Evolutionary conservation across 768 basidiomycete genomes (phyloP).

Genomic region (Boletus eberwhitei): DNA sequence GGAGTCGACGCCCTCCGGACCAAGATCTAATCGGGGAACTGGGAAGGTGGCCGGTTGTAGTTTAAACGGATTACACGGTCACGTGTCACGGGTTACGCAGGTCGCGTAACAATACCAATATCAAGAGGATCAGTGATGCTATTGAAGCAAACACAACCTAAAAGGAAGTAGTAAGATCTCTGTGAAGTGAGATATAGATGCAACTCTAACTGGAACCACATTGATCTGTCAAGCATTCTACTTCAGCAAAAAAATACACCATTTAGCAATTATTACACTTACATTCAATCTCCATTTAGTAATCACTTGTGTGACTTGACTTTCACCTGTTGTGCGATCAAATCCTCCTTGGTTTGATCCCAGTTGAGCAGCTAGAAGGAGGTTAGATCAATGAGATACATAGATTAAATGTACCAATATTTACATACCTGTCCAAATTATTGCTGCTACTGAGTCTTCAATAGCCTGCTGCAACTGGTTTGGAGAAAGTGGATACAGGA

Average conservation of each 20-base stretch:
- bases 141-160: constrained; percentile 2
- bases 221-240: constrained; percentile 5
- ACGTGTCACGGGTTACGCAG: too few species aligned
- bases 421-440: constrained; percentile 14
- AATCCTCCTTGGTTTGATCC: constrained; percentile 9
- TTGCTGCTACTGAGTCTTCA: neutral
- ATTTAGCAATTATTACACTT: neutral
- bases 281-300: constrained; percentile 15
- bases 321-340: neutral
- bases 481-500: neutral
- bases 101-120: too few species aligned
- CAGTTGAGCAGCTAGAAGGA: constrained; percentile 3
- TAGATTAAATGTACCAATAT: neutral
- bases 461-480: constrained; percentile 1
- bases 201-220: constrained; percentile 6
- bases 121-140: constrained; percentile 5
- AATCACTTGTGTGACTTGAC: constrained; percentile 6
- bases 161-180: neutral
- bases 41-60: too few species aligned
- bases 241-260: neutral
- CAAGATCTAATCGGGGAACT: too few species aligned
- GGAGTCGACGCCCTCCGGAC: too few species aligned
- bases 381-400: neutral
- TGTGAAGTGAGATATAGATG: neutral
- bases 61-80: too few species aligned